phyloP scores from a whole-genome alignment of 306 rosid species.

The Cotoneaster glaucophyllus region DNA sequence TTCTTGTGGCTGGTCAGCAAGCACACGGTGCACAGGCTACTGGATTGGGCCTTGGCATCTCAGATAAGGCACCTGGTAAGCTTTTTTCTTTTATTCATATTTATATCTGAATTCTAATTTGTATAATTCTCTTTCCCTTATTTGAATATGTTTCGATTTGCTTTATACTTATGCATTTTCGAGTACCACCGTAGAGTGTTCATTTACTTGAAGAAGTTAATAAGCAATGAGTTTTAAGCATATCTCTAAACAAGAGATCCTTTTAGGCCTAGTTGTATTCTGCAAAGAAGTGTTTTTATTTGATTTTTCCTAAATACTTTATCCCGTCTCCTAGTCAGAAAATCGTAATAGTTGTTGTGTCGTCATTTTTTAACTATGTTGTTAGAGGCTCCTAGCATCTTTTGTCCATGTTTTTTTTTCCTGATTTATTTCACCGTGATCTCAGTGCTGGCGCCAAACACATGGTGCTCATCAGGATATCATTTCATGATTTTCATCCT shows the following conservation, averaged over 20 bases:
- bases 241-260: background rate
- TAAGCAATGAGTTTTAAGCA: background rate
- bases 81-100: background rate
- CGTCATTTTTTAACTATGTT: background rate
- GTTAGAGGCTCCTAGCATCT: background rate
- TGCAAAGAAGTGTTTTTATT: background rate
- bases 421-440: background rate
- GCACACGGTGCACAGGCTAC: conserved; percentile 23
- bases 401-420: background rate
- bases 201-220: background rate
- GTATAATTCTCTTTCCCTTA: background rate
- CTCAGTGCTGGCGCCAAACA: background rate
- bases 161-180: background rate
- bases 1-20: conserved; percentile 23
- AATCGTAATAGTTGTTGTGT: background rate
- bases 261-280: background rate
- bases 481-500: background rate
- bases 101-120: background rate
- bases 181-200: background rate
- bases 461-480: background rate
- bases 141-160: background rate
- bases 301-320: background rate
- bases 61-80: conserved; percentile 31
- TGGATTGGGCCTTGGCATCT: conserved; percentile 24
- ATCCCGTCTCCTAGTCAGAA: background rate